These are phyloP conservation scores for Phytopythium aichiense DNA, from an alignment of 352 stramenopile species.

Conservation along the genomic window DNA sequence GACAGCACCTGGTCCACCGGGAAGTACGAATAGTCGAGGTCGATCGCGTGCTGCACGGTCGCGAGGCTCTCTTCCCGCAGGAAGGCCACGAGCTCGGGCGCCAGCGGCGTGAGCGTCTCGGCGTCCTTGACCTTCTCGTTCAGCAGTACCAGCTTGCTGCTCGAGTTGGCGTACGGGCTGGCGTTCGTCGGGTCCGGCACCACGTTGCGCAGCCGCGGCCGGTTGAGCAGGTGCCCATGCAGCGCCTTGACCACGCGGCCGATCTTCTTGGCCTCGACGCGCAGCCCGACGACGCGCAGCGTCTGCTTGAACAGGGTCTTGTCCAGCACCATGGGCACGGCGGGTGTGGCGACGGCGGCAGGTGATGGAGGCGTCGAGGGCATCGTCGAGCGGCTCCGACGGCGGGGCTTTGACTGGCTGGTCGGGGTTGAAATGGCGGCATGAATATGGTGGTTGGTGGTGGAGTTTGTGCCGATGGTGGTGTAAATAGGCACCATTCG, in stretches of 20 bases:
- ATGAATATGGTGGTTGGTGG: too few species aligned
- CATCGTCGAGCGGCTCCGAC: neutral
- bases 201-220: slow-evolving; percentile 68
- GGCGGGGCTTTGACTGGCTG: neutral
- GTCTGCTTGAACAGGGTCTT: slow-evolving; percentile 70
- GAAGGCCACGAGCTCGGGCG: slow-evolving; percentile 47
- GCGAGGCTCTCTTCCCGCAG: slow-evolving; percentile 49
- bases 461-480: too few species aligned
- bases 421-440: neutral
- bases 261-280: slow-evolving; percentile 81
- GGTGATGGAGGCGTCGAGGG: neutral
- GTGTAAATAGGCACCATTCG: too few species aligned
- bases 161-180: slow-evolving; percentile 57
- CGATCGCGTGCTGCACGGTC: slow-evolving; percentile 64
- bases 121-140: slow-evolving; percentile 57
- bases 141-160: slow-evolving; percentile 68
- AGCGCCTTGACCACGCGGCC: slow-evolving; percentile 63
- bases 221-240: slow-evolving; percentile 70
- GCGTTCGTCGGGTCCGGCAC: slow-evolving; percentile 61
- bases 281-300: slow-evolving; percentile 62
- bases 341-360: neutral
- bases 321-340: slow-evolving; percentile 35
- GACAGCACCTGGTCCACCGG: slow-evolving; percentile 76
- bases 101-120: slow-evolving; percentile 47
- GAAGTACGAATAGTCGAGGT: slow-evolving; percentile 79